These are phyloP conservation scores for Ambrosia artemisiifolia DNA, from an alignment of 129 eudicot genomes.

Conservation along the genomic window DNA sequence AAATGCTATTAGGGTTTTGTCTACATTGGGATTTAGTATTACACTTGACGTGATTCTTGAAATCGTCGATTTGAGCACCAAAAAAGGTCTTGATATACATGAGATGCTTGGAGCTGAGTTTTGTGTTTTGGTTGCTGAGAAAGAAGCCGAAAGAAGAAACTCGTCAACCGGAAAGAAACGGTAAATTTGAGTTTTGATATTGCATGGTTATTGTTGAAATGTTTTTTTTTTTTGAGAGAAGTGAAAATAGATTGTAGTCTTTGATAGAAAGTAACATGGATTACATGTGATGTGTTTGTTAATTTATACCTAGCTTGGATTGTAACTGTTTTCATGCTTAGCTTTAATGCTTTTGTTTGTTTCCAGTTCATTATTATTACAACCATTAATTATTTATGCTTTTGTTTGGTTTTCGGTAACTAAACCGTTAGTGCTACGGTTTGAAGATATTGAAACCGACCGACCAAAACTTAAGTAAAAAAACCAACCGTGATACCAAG, in stretches of 20 bases:
- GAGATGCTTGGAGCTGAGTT: conserved; percentile 98
- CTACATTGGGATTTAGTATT: conserved; percentile 66
- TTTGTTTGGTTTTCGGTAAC: too few species aligned
- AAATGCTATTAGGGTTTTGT: conserved; percentile 69
- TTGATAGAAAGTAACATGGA: conserved; percentile 18
- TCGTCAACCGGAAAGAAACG: conserved; percentile 35
- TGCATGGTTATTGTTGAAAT: background rate
- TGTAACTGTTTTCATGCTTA: background rate
- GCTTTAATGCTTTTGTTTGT: background rate
- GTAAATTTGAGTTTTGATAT: conserved; percentile 11
- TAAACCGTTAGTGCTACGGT: too few species aligned
- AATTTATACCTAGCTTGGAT: conserved; percentile 4
- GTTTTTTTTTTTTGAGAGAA: conserved; percentile 6
- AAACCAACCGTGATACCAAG: too few species aligned
- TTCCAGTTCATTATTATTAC: background rate
- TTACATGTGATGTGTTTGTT: conserved; percentile 9
- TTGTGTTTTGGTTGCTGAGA: conserved; percentile 77
- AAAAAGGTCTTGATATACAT: conserved; percentile 50
- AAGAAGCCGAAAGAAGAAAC: conserved; percentile 74
- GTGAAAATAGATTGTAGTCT: conserved; percentile 24
- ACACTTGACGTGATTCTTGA: conserved; percentile 60
- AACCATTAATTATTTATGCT: background rate
- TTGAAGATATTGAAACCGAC: too few species aligned
- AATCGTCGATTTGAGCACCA: conserved; percentile 45
- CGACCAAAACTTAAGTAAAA: too few species aligned